A percentile compares a stretch with the other conserved stretches of the same genome.
phyloP scores from a whole-genome alignment of 805 yeast genomes.

The Wickerhamomyces xylosicus region DNA sequence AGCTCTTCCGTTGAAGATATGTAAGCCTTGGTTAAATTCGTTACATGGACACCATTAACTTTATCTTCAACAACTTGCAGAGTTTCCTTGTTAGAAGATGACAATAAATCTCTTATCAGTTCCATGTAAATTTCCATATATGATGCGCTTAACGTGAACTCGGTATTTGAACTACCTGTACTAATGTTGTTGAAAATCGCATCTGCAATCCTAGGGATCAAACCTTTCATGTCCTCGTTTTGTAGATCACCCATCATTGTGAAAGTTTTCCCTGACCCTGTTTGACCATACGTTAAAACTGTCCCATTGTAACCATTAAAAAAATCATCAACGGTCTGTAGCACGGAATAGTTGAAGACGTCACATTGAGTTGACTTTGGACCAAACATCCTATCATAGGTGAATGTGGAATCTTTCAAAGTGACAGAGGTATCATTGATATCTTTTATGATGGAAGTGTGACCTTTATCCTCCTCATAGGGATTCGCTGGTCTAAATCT shows the following conservation, averaged over 20 bases:
- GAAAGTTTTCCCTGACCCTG: conserved; percentile 68
- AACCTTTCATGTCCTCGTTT: conserved; percentile 30
- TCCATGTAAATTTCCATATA: conserved; percentile 81
- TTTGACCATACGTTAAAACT: conserved; percentile 70
- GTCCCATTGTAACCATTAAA: conserved; percentile 72
- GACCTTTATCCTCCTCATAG: conserved; percentile 18
- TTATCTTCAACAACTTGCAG: conserved; percentile 54
- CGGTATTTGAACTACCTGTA: conserved; percentile 36
- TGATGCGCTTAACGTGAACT: conserved; percentile 52
- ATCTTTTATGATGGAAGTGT: not conserved
- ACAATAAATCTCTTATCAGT: conserved; percentile 57
- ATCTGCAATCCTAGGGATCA: conserved; percentile 64
- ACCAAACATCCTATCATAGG: conserved; percentile 58
- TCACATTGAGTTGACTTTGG: conserved; percentile 41
- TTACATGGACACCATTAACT: conserved; percentile 56
- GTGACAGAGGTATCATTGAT: conserved; percentile 7
- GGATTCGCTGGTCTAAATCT: conserved; percentile 54
- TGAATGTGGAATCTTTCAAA: conserved; percentile 25
- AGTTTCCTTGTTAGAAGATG: conserved; percentile 22
- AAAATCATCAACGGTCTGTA: conserved; percentile 57
- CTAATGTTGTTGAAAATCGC: conserved; percentile 48
- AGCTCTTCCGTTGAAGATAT: conserved; percentile 53
- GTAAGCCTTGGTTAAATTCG: conserved; percentile 53
- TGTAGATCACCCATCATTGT: conserved; percentile 61
- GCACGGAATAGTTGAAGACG: conserved; percentile 47